These are phyloP conservation scores for Amyloporia xantha DNA, from an alignment of 768 basidiomycete genomes.

Conservation along the genomic window DNA sequence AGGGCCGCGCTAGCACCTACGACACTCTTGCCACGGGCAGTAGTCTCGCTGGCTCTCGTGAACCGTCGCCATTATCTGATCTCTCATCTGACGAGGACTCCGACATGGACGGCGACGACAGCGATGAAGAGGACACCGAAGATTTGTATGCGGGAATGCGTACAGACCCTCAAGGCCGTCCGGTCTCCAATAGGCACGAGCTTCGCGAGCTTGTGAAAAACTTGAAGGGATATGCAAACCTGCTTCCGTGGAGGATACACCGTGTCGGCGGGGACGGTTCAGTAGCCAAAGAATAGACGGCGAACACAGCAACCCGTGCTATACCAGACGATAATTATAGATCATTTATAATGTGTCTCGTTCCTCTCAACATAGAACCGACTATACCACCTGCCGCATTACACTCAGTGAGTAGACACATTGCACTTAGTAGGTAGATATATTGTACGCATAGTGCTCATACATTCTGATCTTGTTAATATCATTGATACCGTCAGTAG, in stretches of 20 bases:
- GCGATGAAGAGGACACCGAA: constrained; percentile 16
- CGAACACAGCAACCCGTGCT: no score
- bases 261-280: constrained; percentile 24
- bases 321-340: no score
- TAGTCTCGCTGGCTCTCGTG: constrained; percentile 9
- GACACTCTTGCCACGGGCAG: background rate
- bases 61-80: constrained; percentile 17
- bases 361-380: no score
- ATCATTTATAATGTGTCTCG: no score
- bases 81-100: constrained; percentile 3
- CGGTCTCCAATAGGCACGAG: constrained; percentile 25
- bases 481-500: no score
- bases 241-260: constrained; percentile 52
- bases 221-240: constrained; percentile 51
- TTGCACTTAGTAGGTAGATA: background rate
- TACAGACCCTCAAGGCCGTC: constrained; percentile 9
- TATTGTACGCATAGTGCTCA: background rate
- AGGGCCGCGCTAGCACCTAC: constrained; percentile 3
- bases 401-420: no score
- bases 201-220: constrained; percentile 42
- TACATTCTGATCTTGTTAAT: no score
- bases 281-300: constrained; percentile 2
- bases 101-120: constrained; percentile 3
- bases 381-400: no score
- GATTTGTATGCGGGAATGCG: constrained; percentile 11